Conservation (phyloP, 2,329 filamentous ascomycete species). For the Didymella pomorum region DNA sequence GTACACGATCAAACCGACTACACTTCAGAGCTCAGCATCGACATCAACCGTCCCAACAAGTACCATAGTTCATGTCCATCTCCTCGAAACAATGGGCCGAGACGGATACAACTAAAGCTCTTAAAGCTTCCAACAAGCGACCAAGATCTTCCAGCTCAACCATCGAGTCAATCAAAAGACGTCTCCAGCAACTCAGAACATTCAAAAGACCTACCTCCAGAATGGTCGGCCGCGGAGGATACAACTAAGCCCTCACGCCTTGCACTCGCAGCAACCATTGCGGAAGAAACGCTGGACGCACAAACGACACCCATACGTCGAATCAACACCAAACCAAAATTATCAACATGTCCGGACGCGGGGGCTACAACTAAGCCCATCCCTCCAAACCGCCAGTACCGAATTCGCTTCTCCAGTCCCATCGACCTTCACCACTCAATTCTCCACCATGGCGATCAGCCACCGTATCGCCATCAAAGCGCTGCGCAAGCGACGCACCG, state of each 20-base stretch:
- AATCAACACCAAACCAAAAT: not conserved
- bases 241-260: slow-evolving; percentile 33
- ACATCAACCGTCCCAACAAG: not conserved
- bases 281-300: too few species aligned
- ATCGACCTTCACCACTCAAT: too few species aligned
- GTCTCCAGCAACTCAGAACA: slow-evolving; percentile 17
- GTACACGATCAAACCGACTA: not conserved
- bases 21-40: too few species aligned
- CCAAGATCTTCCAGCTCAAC: slow-evolving; percentile 2
- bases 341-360: not conserved
- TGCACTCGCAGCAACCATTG: too few species aligned
- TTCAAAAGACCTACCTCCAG: slow-evolving; percentile 23
- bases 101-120: slow-evolving; percentile 54
- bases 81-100: slow-evolving; percentile 41
- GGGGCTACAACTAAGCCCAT: not conserved
- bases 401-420: too few species aligned
- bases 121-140: slow-evolving; percentile 16
- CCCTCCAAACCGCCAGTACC: not conserved
- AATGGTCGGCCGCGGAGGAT: slow-evolving; percentile 47
- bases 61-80: slow-evolving; percentile 12
- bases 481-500: not conserved
- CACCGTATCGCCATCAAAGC: not conserved
- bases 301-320: not conserved
- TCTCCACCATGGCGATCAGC: not conserved
- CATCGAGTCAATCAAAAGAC: slow-evolving; percentile 26